Percentiles rank a stretch among this genome's conserved stretches.
Conservation (phyloP, 2,329 filamentous ascomycete species). For the Trichophyton schoenleinii region DNA sequence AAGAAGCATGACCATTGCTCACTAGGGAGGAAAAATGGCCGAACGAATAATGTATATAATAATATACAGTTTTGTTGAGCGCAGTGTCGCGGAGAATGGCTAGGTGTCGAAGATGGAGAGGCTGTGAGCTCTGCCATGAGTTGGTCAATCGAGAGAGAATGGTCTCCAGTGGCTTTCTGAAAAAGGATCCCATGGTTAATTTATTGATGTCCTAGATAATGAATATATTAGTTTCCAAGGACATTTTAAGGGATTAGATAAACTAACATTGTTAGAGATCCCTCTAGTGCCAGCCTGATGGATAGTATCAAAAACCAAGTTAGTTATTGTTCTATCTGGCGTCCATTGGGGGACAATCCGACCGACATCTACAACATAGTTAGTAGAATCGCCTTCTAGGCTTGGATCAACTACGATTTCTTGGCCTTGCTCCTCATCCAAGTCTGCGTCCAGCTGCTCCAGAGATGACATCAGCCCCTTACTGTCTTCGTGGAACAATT, state of each 20-base stretch:
- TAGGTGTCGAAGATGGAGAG: constrained; percentile 44
- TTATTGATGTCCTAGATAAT: constrained; percentile 29
- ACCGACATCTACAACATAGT: constrained; percentile 20
- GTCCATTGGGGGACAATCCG: constrained; percentile 42
- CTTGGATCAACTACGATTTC: constrained; percentile 15
- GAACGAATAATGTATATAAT: constrained; percentile 45
- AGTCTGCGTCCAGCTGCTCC: constrained; percentile 20
- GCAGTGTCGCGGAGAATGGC: constrained; percentile 44
- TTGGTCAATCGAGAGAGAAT: constrained; percentile 42
- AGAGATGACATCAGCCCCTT: constrained; percentile 18
- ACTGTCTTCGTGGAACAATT: constrained; percentile 29
- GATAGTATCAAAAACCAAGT: constrained; percentile 41
- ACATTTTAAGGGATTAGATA: neutral
- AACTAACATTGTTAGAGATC: constrained; percentile 35
- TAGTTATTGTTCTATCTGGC: constrained; percentile 40
- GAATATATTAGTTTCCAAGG: constrained; percentile 3
- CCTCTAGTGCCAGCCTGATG: constrained; percentile 37
- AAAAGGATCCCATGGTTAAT: constrained; percentile 39
- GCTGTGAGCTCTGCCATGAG: constrained; percentile 47
- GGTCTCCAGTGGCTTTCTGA: constrained; percentile 43
- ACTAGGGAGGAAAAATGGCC: constrained; percentile 43
- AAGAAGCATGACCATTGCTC: constrained; percentile 36
- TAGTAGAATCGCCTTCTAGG: constrained; percentile 2
- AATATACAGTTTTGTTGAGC: constrained; percentile 34
- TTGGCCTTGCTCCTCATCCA: constrained; percentile 22